Base-by-base conservation (phyloP, 441 rosid genomes). In the Gossypium lobatum region DNA sequence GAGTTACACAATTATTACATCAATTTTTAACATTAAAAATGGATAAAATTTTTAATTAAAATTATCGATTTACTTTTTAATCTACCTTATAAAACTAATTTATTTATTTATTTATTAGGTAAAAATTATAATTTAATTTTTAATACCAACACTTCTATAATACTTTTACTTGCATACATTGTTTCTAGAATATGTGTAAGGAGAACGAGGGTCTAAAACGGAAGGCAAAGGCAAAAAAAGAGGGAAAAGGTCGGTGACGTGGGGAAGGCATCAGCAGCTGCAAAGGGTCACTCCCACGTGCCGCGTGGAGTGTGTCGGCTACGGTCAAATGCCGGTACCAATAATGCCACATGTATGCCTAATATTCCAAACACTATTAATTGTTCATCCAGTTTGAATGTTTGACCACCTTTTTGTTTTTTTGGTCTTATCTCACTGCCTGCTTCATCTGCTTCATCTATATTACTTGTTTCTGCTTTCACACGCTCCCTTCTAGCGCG, bases 271-370 rank as follows among this genome's bases (percentile, higher is more conserved):
- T 80, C 82, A 80, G 80, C 82, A 58, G 75, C 63, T 4, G 71
- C 52, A 13, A 54, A 64, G 72, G 59, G 82, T 57, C 61, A 59
- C 57, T 65, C 82, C 83, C 92, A 87, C 94, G 95, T 87, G 94
- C 84, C 86, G 25, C 4, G 39, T 78, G 62, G 69, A 73, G 28
- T 72, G 37, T 85, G 89, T 83, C 87, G 87, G 84, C 87, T 61
- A 76, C 79, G 92, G 95, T 90, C 92, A 90, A 90, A 86, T 72
- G 97, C 77, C 95, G 92, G 97, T 90, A 89, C 87, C 93, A 64
- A 78, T 77, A 34, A 2, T 0, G 74, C 77, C 92, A 88, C 88
- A 89, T 90, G 89, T 79, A 75, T 16, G 87, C 84, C 81, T 78
- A 10, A 68, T 66, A 67, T 60, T 73, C 75, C 81, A 28, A 65